Percentiles rank a stretch among this genome's conserved stretches.
phyloP scores from a whole-genome alignment of 108 stramenopile species.

The Stephanodiscus triporus region DNA sequence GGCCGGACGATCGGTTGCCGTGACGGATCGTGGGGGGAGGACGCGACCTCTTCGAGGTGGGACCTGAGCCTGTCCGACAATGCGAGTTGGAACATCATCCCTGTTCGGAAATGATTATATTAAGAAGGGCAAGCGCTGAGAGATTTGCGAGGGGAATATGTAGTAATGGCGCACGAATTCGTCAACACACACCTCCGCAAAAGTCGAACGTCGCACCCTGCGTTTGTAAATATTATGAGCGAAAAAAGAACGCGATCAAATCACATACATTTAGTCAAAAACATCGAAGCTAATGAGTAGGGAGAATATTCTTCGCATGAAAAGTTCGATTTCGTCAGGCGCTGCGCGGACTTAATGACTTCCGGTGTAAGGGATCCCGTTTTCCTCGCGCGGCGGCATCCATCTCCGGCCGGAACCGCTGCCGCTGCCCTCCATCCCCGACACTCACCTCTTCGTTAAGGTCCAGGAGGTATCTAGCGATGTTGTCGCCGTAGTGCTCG shows the following conservation, averaged over 20 bases:
- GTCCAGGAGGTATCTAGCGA: slow-evolving; percentile 79
- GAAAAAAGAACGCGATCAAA: too few relatives aligned
- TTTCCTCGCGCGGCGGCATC: too few relatives aligned
- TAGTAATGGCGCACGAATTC: not conserved
- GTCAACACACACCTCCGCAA: slow-evolving; percentile 58
- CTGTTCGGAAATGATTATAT: not conserved
- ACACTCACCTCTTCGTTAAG: slow-evolving; percentile 51
- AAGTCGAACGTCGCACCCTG: slow-evolving; percentile 71
- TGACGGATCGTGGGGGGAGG: too few relatives aligned
- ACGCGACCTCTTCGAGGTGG: slow-evolving; percentile 51
- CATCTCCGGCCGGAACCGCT: too few relatives aligned
- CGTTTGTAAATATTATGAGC: not conserved
- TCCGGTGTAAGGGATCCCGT: too few relatives aligned
- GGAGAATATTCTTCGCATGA: too few relatives aligned
- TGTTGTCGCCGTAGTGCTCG: slow-evolving; percentile 45
- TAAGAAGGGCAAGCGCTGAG: not conserved
- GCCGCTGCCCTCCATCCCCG: too few relatives aligned
- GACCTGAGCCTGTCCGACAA: slow-evolving; percentile 61
- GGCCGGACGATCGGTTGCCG: slow-evolving; percentile 52
- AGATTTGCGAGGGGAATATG: not conserved
- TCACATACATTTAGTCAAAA: too few relatives aligned
- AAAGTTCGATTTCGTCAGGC: too few relatives aligned
- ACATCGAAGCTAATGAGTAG: too few relatives aligned
- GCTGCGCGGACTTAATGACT: too few relatives aligned
- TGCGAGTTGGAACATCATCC: slow-evolving; percentile 81